Conservation (phyloP, 208 protist species). For the Endotrypanum monterogeii region DNA sequence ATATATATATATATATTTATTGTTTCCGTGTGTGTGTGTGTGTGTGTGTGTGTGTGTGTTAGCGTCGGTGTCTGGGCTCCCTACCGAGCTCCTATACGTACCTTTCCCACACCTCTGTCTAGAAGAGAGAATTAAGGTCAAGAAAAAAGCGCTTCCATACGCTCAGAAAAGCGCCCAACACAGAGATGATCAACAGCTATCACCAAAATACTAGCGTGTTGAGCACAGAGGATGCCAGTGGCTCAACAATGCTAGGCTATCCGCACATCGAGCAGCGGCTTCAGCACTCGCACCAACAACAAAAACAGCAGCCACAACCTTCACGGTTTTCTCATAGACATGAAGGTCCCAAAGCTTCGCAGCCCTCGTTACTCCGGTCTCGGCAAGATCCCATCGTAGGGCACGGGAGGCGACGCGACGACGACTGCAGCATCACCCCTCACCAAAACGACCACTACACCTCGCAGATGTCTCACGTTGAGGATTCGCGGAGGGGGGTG, state of each 20-base stretch:
- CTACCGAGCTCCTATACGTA: neutral
- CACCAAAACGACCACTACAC: neutral
- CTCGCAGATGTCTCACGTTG: neutral
- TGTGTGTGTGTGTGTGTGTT: neutral
- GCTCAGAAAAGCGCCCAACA: neutral
- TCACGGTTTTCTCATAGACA: neutral
- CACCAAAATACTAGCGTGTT: slow-evolving; percentile 19
- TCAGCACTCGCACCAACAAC: neutral
- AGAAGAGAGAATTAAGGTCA: neutral
- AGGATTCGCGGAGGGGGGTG: neutral
- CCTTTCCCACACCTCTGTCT: neutral
- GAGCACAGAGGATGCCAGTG: slow-evolving; percentile 34
- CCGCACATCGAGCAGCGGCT: neutral
- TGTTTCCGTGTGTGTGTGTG: neutral
- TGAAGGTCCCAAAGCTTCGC: neutral
- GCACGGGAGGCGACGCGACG: neutral
- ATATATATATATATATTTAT: neutral
- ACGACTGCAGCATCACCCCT: neutral
- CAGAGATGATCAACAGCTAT: slow-evolving; percentile 33
- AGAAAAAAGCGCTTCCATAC: neutral
- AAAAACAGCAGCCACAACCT: neutral
- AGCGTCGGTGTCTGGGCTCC: no score
- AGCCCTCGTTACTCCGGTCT: neutral
- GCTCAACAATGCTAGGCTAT: slow-evolving; percentile 16
- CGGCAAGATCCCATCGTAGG: neutral